phyloP scores from a whole-genome alignment of 1,139 yeast genomes.

The Blastobotrys serpentis region DNA sequence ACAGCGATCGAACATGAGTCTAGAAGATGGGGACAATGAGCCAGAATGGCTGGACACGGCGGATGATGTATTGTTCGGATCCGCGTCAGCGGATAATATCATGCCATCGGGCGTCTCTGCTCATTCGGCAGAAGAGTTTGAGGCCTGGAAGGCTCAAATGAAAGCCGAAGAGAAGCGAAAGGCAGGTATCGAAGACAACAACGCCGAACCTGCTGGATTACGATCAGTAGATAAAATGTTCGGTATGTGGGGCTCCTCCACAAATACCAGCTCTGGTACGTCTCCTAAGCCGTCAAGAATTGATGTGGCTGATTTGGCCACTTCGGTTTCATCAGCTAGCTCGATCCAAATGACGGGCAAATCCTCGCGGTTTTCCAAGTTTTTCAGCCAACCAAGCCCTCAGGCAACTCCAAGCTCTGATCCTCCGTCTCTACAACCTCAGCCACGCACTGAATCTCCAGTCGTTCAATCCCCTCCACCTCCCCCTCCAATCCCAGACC shows the following conservation, averaged over 20 bases:
- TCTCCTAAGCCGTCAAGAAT: conserved; percentile 10
- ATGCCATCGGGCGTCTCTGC: conserved; percentile 9
- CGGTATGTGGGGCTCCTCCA: conserved; percentile 30
- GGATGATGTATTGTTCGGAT: conserved; percentile 9
- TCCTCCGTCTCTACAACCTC: conserved; percentile 8
- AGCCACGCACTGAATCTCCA: conserved; percentile 10
- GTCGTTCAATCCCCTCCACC: conserved; percentile 10
- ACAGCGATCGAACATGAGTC: background rate
- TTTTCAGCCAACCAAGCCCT: conserved; percentile 24
- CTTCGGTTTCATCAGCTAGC: conserved; percentile 13
- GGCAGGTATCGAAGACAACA: conserved; percentile 21
- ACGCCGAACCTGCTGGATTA: conserved; percentile 12
- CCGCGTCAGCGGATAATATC: background rate
- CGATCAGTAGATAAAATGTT: conserved; percentile 30
- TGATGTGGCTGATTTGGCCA: conserved; percentile 4
- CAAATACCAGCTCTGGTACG: conserved; percentile 7
- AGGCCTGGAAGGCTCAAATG: conserved; percentile 35
- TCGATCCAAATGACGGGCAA: conserved; percentile 11
- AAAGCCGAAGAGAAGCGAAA: conserved; percentile 29
- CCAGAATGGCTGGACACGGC: conserved; percentile 26
- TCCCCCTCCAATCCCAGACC: background rate
- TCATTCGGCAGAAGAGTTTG: conserved; percentile 33
- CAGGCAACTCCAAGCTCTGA: background rate
- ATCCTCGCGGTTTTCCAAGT: conserved; percentile 31
- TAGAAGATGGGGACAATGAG: conserved; percentile 15